phyloP scores from a whole-genome alignment of 176 grass and related monocot species.

The Lolium rigidum region DNA sequence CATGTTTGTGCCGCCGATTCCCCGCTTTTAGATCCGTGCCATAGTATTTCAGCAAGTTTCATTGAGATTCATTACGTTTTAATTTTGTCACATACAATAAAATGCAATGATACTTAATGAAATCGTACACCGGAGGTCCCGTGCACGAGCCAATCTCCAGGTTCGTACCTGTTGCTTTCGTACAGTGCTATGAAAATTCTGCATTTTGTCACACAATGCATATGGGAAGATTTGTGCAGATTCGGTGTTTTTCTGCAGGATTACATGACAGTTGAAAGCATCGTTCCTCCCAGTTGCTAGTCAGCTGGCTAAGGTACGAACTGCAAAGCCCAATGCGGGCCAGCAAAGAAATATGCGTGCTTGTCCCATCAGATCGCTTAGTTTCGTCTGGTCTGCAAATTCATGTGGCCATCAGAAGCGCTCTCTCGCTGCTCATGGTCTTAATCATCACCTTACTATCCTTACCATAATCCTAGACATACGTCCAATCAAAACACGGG shows the following conservation, averaged over 20 bases:
- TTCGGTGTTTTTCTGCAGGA: background rate
- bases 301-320: background rate
- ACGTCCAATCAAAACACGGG: background rate
- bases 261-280: background rate
- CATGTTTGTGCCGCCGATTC: no score
- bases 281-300: background rate
- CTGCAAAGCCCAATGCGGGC: background rate
- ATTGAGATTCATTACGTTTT: no score
- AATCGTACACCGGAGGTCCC: no score
- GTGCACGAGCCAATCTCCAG: no score
- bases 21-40: no score
- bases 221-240: background rate
- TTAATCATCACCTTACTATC: background rate
- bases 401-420: background rate
- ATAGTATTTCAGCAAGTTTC: no score
- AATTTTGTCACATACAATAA: no score
- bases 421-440: background rate
- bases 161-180: no score
- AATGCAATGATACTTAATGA: no score
- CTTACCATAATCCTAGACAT: background rate
- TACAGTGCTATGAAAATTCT: background rate
- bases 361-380: background rate
- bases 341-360: background rate
- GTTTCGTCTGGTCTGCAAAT: background rate
- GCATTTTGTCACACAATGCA: background rate